A percentile compares a stretch with the other conserved stretches of the same genome.
phyloP scores from a whole-genome alignment of 306 rosid genomes.

The Medicago lupulina region DNA sequence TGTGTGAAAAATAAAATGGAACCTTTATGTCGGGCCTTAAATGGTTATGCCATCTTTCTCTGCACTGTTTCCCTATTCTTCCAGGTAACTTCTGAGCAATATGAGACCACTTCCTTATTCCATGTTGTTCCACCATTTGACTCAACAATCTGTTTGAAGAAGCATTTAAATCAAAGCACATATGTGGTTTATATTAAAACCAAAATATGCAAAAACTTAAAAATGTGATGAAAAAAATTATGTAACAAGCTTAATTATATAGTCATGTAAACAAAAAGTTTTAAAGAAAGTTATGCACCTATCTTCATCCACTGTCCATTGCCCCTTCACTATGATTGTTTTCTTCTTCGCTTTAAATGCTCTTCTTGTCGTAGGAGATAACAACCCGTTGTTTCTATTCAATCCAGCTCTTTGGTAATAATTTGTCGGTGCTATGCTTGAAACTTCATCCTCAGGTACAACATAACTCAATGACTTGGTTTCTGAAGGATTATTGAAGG shows the following conservation, averaged over 20 bases:
- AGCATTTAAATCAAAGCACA: conserved; percentile 27
- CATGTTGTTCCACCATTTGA: conserved; percentile 79
- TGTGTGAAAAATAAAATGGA: conserved; percentile 24
- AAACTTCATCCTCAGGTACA: conserved; percentile 73
- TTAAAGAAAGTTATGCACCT: conserved; percentile 51
- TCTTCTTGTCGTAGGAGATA: conserved; percentile 49
- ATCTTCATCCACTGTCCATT: conserved; percentile 91
- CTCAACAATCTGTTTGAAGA: conserved; percentile 64
- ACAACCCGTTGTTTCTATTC: conserved; percentile 45
- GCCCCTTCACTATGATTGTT: conserved; percentile 76
- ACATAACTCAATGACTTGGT: conserved; percentile 57
- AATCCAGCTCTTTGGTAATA: conserved; percentile 49
- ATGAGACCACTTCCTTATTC: conserved; percentile 94
- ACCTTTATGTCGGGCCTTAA: conserved; percentile 96
- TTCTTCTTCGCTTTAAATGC: conserved; percentile 61
- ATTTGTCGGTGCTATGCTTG: conserved; percentile 61
- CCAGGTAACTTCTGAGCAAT: conserved; percentile 89
- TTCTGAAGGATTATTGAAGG: conserved; percentile 44
- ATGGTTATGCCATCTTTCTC: conserved; percentile 99
- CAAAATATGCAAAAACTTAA: not conserved
- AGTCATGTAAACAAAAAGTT: not conserved
- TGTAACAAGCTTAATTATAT: conserved; percentile 17
- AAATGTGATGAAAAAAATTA: not conserved
- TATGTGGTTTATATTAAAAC: not conserved
- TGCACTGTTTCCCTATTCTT: conserved; percentile 94